These are phyloP conservation scores for Monosporascus sp. DNA, from an alignment of 2,329 filamentous ascomycete genomes.

Conservation along the genomic window DNA sequence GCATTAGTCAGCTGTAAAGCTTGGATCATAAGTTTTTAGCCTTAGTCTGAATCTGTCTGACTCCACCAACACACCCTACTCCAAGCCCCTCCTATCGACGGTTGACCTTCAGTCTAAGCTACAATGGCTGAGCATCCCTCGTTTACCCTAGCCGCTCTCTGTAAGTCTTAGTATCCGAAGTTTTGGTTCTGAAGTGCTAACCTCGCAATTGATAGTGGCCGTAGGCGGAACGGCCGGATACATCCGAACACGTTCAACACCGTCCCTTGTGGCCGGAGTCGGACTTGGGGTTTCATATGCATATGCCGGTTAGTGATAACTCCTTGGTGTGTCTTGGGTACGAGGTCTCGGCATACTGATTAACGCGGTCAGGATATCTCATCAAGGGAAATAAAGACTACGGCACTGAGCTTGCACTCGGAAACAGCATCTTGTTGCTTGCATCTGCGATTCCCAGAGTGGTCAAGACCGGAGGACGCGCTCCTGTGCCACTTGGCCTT, in stretches of 20 bases:
- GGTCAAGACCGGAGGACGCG: slow-evolving; percentile 31
- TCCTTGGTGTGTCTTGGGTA: background rate
- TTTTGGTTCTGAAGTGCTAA: background rate
- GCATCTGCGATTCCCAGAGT: slow-evolving; percentile 32
- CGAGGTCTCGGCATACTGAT: background rate
- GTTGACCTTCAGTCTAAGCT: no score
- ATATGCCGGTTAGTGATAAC: slow-evolving; percentile 17
- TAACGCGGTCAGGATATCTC: slow-evolving; percentile 28
- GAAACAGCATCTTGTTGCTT: slow-evolving; percentile 31
- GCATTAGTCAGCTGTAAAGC: no score
- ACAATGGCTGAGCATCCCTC: slow-evolving; percentile 35
- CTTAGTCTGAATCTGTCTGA: no score
- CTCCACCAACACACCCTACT: no score
- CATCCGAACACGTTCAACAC: slow-evolving; percentile 23
- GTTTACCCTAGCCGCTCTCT: slow-evolving; percentile 32
- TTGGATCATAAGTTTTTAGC: no score
- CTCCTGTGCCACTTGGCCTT: slow-evolving; percentile 31
- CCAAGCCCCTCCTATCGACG: no score
- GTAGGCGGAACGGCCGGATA: slow-evolving; percentile 28
- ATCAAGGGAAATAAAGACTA: slow-evolving; percentile 37
- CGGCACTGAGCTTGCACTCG: slow-evolving; percentile 34
- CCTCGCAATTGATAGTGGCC: slow-evolving; percentile 18
- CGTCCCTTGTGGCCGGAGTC: slow-evolving; percentile 28
- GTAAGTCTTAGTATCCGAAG: slow-evolving; percentile 21
- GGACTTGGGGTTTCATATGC: slow-evolving; percentile 28